Percentiles rank a stretch among this genome's conserved stretches.
Conservation (phyloP, 495 filamentous ascomycete species). For the Annulohypoxylon maeteangense region DNA sequence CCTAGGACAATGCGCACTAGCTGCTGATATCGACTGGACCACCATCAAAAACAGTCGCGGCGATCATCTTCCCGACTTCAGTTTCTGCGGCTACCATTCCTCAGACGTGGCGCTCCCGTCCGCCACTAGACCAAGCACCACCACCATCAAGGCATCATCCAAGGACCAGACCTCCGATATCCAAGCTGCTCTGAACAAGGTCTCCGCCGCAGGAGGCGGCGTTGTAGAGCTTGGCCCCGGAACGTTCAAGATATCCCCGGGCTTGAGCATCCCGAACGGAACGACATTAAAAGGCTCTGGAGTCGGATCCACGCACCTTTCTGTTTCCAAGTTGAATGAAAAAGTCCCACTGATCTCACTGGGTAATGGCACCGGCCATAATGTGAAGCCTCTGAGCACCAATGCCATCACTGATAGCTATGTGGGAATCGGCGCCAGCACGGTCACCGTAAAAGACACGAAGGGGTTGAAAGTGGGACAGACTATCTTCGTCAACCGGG, state of each 20-base stretch:
- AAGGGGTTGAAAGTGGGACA: constrained; percentile 26
- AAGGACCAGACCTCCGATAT: constrained; percentile 35
- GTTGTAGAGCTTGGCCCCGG: constrained; percentile 24
- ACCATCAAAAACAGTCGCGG: constrained; percentile 20
- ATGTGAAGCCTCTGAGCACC: background rate
- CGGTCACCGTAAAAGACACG: constrained; percentile 25
- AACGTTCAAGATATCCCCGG: constrained; percentile 24
- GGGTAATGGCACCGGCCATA: constrained; percentile 4
- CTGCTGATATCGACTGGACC: constrained; percentile 17
- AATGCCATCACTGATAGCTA: constrained; percentile 25
- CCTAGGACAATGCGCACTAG: background rate
- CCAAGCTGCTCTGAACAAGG: constrained; percentile 25
- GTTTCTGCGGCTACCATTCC: constrained; percentile 21
- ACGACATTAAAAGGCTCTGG: constrained; percentile 28
- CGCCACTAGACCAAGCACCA: background rate
- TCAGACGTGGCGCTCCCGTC: constrained; percentile 13
- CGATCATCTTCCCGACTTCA: constrained; percentile 23
- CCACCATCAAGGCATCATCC: constrained; percentile 5
- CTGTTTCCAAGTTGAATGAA: constrained; percentile 4
- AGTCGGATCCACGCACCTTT: constrained; percentile 4
- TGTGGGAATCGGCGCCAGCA: constrained; percentile 17
- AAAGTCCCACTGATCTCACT: background rate
- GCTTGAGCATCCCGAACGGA: constrained; percentile 18
- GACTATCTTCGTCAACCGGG: constrained; percentile 15
- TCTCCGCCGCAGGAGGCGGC: constrained; percentile 27